A percentile compares a stretch with the other conserved stretches of the same genome.
phyloP scores from a whole-genome alignment of 208 protist genomes.

The Willaertia magna region DNA sequence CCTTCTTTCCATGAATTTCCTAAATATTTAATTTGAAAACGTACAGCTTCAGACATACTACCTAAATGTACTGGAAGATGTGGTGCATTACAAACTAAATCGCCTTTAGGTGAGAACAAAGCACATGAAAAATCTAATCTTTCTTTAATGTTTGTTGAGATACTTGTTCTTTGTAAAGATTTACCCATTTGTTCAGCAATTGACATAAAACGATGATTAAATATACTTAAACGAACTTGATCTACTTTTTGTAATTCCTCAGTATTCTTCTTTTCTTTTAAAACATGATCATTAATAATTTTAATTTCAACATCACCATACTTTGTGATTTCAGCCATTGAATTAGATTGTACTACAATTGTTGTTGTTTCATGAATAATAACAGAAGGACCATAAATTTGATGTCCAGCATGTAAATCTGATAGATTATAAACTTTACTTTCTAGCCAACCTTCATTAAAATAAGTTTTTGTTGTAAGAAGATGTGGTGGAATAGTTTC shows the following conservation, averaged over 20 bases:
- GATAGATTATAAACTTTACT: constrained; percentile 49
- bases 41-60: constrained; percentile 74
- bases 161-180: constrained; percentile 78
- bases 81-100: constrained; percentile 84
- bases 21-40: constrained; percentile 51
- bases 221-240: constrained; percentile 72
- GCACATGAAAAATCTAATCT: constrained; percentile 69
- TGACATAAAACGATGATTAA: constrained; percentile 85
- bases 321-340: constrained; percentile 51
- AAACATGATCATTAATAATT: constrained; percentile 30
- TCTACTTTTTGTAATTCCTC: constrained; percentile 45
- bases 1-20: constrained; percentile 55
- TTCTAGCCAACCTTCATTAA: constrained; percentile 36
- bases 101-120: constrained; percentile 68
- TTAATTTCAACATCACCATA: constrained; percentile 59
- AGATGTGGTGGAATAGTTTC: constrained; percentile 21
- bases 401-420: constrained; percentile 8
- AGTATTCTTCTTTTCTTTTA: constrained; percentile 30
- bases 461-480: constrained; percentile 27
- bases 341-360: constrained; percentile 66
- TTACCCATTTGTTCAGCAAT: constrained; percentile 93
- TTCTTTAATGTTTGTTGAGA: constrained; percentile 91
- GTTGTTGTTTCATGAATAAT: constrained; percentile 72
- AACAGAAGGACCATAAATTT: constrained; percentile 62
- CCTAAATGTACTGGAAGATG: constrained; percentile 89